Evolutionary conservation across 306 rosid species (phyloP).

Genomic region (Boehmeria nivea): DNA sequence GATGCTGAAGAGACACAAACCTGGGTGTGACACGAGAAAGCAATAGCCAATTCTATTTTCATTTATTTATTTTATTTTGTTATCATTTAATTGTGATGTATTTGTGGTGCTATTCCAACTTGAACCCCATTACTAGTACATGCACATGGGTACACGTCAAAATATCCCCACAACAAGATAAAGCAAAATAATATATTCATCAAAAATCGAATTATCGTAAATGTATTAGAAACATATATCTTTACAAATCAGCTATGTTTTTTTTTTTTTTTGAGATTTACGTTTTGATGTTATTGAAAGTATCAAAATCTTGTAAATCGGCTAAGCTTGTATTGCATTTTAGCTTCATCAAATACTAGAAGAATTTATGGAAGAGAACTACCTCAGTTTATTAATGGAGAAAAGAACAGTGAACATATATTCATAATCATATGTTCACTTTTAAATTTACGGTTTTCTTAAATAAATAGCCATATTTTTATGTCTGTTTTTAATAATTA

Average conservation of each 20-base stretch:
- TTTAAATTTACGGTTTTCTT: too few relatives aligned
- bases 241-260: too few relatives aligned
- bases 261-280: too few relatives aligned
- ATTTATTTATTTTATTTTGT: neutral
- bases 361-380: neutral
- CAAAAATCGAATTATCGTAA: neutral
- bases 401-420: too few relatives aligned
- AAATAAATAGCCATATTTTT: too few relatives aligned
- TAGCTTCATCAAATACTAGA: neutral
- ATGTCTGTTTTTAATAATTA: too few relatives aligned
- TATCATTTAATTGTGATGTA: neutral
- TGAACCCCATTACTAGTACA: slow-evolving; percentile 3
- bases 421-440: too few relatives aligned
- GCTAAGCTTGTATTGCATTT: too few relatives aligned
- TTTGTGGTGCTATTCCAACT: neutral
- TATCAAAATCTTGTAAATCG: too few relatives aligned
- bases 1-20: neutral
- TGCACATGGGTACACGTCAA: slow-evolving; percentile 2
- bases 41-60: neutral
- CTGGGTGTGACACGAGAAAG: neutral
- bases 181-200: neutral
- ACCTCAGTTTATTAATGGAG: too few relatives aligned
- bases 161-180: neutral
- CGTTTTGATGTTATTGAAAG: too few relatives aligned
- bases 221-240: neutral